These are phyloP conservation scores for Cudoniella acicularis DNA, from an alignment of 495 filamentous ascomycete genomes.

Conservation along the genomic window DNA sequence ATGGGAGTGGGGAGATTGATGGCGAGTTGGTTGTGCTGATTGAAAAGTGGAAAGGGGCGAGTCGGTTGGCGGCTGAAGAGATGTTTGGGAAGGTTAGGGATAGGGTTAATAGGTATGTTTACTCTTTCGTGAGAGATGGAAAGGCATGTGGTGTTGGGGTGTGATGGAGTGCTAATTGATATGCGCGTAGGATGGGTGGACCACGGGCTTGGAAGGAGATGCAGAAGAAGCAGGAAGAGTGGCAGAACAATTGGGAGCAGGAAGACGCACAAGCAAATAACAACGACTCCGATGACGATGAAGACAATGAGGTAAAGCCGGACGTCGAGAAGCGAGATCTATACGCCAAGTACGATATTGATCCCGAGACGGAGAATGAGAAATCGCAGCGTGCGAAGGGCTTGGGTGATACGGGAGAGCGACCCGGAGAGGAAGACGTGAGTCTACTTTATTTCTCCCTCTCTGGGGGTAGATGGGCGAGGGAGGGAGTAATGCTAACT, in stretches of 20 bases:
- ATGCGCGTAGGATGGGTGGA: conserved; percentile 40
- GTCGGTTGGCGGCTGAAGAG: conserved; percentile 43
- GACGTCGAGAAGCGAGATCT: conserved; percentile 34
- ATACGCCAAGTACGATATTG: conserved; percentile 26
- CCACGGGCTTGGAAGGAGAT: conserved; percentile 43
- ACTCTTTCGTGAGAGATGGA: background rate
- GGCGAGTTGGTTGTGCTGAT: conserved; percentile 20
- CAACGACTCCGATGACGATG: conserved; percentile 28
- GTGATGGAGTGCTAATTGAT: background rate
- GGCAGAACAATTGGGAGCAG: conserved; percentile 25
- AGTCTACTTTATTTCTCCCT: conserved; percentile 4
- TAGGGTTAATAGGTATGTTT: conserved; percentile 35
- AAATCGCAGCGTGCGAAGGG: conserved; percentile 24
- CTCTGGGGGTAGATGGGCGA: too few species aligned
- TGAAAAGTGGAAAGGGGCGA: conserved; percentile 38
- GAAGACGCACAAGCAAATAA: conserved; percentile 25
- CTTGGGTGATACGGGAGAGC: conserved; percentile 22
- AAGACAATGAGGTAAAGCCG: conserved; percentile 27
- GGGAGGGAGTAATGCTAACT: background rate
- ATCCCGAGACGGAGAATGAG: conserved; percentile 25
- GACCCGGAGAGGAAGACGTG: conserved; percentile 25
- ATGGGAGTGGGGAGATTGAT: conserved; percentile 21
- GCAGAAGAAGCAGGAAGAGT: conserved; percentile 38
- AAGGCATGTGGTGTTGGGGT: background rate
- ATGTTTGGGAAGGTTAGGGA: conserved; percentile 41